phyloP scores from a whole-genome alignment of 441 rosid genomes.

The Gossypium schwendimanii region DNA sequence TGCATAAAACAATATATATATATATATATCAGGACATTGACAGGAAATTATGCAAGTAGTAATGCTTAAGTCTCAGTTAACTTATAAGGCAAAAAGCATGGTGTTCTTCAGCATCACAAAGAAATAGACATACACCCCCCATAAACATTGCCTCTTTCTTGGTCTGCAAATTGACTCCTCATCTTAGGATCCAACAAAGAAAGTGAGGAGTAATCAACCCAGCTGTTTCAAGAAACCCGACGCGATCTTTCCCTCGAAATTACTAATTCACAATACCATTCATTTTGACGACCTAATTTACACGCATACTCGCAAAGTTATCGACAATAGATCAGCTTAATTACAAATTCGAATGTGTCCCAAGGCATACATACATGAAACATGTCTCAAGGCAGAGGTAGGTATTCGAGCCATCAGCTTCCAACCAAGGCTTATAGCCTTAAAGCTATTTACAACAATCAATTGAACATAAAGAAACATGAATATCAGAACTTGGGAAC shows the following conservation, averaged over 20 bases:
- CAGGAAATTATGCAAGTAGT: background rate
- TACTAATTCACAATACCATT: constrained; percentile 23
- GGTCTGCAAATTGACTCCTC: background rate
- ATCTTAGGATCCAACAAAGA: constrained; percentile 28
- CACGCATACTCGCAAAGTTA: background rate
- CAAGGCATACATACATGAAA: background rate
- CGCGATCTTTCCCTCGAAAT: constrained; percentile 64
- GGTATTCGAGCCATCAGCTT: background rate
- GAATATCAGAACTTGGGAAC: no score
- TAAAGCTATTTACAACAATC: no score
- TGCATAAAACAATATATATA: no score
- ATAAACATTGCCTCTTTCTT: background rate
- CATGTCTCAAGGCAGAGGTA: background rate
- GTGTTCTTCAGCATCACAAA: constrained; percentile 11
- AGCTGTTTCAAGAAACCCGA: constrained; percentile 80
- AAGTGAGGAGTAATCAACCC: constrained; percentile 84
- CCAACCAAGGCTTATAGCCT: background rate
- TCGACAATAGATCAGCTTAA: background rate
- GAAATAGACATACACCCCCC: background rate
- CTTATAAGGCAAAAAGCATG: constrained; percentile 4
- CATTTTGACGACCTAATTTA: background rate
- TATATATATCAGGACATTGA: no score
- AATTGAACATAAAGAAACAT: no score
- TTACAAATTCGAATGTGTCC: background rate
- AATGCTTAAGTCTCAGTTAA: constrained; percentile 13